A percentile compares a stretch with the other conserved stretches of the same genome.
phyloP scores from a whole-genome alignment of 495 filamentous ascomycete species.

The Penicillium antarcticum region DNA sequence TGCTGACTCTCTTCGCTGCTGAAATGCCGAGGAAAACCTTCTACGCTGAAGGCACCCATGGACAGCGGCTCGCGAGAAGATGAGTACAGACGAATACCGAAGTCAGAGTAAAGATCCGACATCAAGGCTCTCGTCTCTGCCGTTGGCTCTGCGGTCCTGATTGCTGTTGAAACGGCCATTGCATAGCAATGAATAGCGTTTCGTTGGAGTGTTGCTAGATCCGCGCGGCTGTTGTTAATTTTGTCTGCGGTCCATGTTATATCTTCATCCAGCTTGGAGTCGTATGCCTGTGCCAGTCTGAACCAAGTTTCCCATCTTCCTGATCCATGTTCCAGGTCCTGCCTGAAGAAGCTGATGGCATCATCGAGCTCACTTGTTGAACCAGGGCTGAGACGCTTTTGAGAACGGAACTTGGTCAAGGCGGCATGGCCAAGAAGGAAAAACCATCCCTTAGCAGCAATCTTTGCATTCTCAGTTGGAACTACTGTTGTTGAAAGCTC shows the following conservation, averaged over 20 bases:
- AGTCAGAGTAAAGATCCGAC: slow-evolving; percentile 83
- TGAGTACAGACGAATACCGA: slow-evolving; percentile 84
- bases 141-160: slow-evolving; percentile 57
- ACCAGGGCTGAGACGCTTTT: slow-evolving; percentile 71
- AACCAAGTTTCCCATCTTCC: slow-evolving; percentile 97
- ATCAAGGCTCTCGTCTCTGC: slow-evolving; percentile 63
- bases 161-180: slow-evolving; percentile 77
- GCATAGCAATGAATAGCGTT: slow-evolving; percentile 89
- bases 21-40: slow-evolving; percentile 73
- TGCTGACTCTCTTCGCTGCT: slow-evolving; percentile 62
- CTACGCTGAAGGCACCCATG: slow-evolving; percentile 78
- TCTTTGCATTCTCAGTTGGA: slow-evolving; percentile 47
- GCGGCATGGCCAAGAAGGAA: slow-evolving; percentile 86
- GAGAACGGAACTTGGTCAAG: slow-evolving; percentile 81
- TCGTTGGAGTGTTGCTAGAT: slow-evolving; percentile 74
- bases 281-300: slow-evolving; percentile 85
- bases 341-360: slow-evolving; percentile 73
- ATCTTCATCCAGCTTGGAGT: slow-evolving; percentile 85
- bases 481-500: slow-evolving; percentile 54
- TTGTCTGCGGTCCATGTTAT: slow-evolving; percentile 96
- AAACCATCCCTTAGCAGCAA: slow-evolving; percentile 87
- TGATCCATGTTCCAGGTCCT: slow-evolving; percentile 80
- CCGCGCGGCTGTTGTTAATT: slow-evolving; percentile 77
- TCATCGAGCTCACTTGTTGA: slow-evolving; percentile 85
- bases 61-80: slow-evolving; percentile 87